phyloP scores from a whole-genome alignment of 2,329 filamentous ascomycete species.

The Polychaeton citri region DNA sequence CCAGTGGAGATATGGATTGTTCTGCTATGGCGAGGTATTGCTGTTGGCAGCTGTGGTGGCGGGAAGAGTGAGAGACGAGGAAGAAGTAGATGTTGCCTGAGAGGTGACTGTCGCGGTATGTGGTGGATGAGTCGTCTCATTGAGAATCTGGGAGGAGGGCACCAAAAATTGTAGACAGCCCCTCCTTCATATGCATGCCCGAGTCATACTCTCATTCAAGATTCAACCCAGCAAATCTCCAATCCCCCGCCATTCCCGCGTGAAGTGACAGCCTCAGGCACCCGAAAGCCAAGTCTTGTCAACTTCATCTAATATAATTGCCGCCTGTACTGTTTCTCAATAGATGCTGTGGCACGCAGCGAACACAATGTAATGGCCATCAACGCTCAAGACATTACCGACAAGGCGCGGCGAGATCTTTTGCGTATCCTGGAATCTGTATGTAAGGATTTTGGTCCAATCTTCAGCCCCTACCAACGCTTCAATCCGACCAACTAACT shows the following conservation, averaged over 20 bases:
- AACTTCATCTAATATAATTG: neutral
- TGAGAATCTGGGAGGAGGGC: neutral
- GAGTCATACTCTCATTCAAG: neutral
- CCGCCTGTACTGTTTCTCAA: no score
- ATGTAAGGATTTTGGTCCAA: slow-evolving; percentile 43
- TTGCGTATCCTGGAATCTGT: slow-evolving; percentile 88
- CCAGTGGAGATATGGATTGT: no score
- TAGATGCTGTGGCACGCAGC: no score
- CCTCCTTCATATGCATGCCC: neutral
- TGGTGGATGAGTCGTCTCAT: neutral
- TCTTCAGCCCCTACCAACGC: neutral
- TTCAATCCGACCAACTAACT: slow-evolving; percentile 2
- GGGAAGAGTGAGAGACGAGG: no score
- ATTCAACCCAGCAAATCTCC: no score
- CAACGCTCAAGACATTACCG: slow-evolving; percentile 61
- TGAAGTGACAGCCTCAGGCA: neutral
- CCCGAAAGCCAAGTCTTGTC: neutral
- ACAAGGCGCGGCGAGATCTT: slow-evolving; percentile 76
- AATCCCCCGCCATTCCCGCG: neutral
- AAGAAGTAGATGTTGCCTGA: no score
- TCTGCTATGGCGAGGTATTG: no score
- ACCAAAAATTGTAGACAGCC: neutral
- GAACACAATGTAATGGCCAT: slow-evolving; percentile 49
- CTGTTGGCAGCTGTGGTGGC: no score
- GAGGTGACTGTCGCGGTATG: neutral